Evolutionary conservation across 768 basidiomycete genomes (phyloP).

Genomic region (Pleurotus tuber-regium): DNA sequence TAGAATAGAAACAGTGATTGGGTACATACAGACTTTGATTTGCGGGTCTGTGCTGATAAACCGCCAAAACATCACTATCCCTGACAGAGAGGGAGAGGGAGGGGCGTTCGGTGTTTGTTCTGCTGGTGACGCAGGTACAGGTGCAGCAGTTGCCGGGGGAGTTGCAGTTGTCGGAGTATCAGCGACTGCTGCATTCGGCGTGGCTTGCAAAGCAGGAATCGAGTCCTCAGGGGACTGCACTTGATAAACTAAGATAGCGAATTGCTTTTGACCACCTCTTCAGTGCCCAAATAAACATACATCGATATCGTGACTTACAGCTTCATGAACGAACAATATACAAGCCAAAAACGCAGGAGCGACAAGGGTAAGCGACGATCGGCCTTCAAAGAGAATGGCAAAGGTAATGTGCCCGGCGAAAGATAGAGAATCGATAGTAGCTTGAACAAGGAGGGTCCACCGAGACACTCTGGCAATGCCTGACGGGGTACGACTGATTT

Average conservation of each 20-base stretch:
- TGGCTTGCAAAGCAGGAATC: slow-evolving; percentile 15
- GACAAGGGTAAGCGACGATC: slow-evolving; percentile 76
- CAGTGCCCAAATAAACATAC: not conserved
- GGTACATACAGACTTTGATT: slow-evolving; percentile 60
- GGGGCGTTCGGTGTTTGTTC: slow-evolving; percentile 25
- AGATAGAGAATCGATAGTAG: slow-evolving; percentile 76
- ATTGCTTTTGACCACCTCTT: slow-evolving; percentile 58
- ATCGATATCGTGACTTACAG: slow-evolving; percentile 46
- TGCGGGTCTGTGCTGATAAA: slow-evolving; percentile 70
- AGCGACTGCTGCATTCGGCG: slow-evolving; percentile 16
- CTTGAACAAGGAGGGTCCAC: slow-evolving; percentile 81
- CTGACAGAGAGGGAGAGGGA: slow-evolving; percentile 6
- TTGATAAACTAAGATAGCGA: slow-evolving; percentile 74
- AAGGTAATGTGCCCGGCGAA: slow-evolving; percentile 90
- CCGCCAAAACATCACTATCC: slow-evolving; percentile 47
- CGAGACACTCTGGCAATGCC: slow-evolving; percentile 76
- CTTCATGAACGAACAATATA: slow-evolving; percentile 77
- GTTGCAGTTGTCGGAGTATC: slow-evolving; percentile 14
- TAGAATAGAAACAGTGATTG: not conserved
- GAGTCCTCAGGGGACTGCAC: slow-evolving; percentile 78
- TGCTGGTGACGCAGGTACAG: slow-evolving; percentile 15
- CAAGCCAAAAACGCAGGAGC: slow-evolving; percentile 85
- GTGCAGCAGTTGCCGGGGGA: slow-evolving; percentile 18
- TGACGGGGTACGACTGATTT: slow-evolving; percentile 73
- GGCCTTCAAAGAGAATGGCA: slow-evolving; percentile 80